Evolutionary conservation across 257 asterid genomes (phyloP).

Genomic region (Solanum gracilifrons): DNA sequence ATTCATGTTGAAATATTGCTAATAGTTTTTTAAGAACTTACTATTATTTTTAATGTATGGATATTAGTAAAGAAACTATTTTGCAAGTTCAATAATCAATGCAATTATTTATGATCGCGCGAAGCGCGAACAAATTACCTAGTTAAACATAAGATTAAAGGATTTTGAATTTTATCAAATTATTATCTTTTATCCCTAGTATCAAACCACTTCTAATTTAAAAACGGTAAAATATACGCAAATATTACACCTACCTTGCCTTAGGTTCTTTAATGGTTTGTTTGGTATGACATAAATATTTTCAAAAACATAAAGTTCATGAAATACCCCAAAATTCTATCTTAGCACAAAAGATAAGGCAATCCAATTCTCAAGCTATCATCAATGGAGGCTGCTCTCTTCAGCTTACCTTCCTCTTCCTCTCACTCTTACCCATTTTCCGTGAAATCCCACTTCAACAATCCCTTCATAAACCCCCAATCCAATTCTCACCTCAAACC

Average conservation of each 20-base stretch:
- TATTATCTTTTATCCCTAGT: no score
- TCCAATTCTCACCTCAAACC: constrained; percentile 1
- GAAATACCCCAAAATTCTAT: neutral
- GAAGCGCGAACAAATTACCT: no score
- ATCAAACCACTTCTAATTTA: no score
- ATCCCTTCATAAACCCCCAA: constrained; percentile 29
- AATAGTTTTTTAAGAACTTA: no score
- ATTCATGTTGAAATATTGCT: no score
- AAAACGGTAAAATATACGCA: accelerated
- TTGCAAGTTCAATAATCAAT: no score
- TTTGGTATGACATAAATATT: neutral
- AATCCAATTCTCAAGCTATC: neutral
- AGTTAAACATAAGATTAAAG: no score
- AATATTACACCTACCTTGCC: neutral
- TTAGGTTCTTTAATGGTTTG: neutral
- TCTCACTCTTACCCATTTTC: constrained; percentile 24
- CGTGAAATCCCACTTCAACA: constrained; percentile 58
- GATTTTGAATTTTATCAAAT: no score
- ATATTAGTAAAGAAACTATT: no score
- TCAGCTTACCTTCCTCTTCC: constrained; percentile 21
- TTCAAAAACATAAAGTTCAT: neutral
- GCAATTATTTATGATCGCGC: no score
- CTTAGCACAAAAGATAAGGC: neutral
- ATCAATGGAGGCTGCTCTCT: constrained; percentile 62
- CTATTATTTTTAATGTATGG: no score